These are phyloP conservation scores for Sarcodon aspratus DNA, from an alignment of 768 basidiomycete species.

Conservation along the genomic window DNA sequence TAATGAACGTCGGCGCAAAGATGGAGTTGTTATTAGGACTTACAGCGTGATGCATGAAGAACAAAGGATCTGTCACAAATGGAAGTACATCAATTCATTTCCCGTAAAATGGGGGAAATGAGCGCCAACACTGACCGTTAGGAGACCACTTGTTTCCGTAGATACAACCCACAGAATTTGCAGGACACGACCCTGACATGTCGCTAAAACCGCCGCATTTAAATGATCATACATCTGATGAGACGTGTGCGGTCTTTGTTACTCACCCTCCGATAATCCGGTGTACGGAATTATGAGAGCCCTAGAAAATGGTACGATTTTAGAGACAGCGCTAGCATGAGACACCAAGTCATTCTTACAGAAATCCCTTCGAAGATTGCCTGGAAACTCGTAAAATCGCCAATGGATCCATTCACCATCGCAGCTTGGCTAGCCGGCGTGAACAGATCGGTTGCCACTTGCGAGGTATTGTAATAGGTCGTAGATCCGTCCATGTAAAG, in stretches of 20 bases:
- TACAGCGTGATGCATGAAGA: constrained; percentile 25
- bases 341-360: too few species aligned
- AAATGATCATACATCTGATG: too few species aligned
- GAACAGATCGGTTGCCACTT: constrained; percentile 17
- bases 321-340: not conserved
- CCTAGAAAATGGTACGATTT: constrained; percentile 6
- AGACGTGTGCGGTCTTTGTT: not conserved
- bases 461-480: constrained; percentile 8
- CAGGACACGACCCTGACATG: constrained; percentile 16
- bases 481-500: constrained; percentile 8
- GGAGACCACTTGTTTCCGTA: not conserved
- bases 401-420: constrained; percentile 15
- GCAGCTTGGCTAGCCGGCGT: constrained; percentile 11
- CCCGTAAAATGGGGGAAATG: not conserved
- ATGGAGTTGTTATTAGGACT: not conserved
- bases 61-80: constrained; percentile 17
- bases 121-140: not conserved
- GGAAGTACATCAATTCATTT: not conserved
- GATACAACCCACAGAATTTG: not conserved
- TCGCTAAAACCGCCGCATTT: constrained; percentile 8
- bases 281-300: constrained; percentile 21
- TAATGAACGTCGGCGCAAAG: not conserved
- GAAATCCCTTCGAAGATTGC: too few species aligned
- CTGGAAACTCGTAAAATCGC: constrained; percentile 22
- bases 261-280: constrained; percentile 20